phyloP scores from a whole-genome alignment of 2,329 filamentous ascomycete genomes.

The Aspergillus arachidicola region DNA sequence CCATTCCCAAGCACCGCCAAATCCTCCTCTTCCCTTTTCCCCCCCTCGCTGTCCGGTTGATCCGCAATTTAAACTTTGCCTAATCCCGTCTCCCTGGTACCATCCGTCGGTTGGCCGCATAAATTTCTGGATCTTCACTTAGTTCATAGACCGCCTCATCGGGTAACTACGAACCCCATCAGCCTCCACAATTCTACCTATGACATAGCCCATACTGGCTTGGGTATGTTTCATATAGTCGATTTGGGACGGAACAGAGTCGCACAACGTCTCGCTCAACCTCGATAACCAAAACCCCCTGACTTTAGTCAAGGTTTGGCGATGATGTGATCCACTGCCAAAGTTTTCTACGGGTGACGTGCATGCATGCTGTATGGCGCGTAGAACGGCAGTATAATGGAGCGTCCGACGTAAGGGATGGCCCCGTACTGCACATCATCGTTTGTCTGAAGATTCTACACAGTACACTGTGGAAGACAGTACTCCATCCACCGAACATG shows the following conservation, averaged over 20 bases:
- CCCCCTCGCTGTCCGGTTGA: slow-evolving; percentile 9
- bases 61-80: slow-evolving; percentile 18
- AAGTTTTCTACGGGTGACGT: slow-evolving; percentile 1
- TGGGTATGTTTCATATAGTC: background rate
- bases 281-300: background rate
- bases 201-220: background rate
- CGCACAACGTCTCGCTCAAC: background rate
- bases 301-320: background rate
- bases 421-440: slow-evolving; percentile 12
- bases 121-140: slow-evolving; percentile 3
- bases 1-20: slow-evolving; percentile 1
- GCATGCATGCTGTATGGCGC: slow-evolving; percentile 1
- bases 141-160: background rate
- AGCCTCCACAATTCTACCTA: background rate
- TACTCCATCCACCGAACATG: background rate
- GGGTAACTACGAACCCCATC: background rate
- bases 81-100: slow-evolving; percentile 23
- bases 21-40: background rate
- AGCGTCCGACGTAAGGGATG: slow-evolving; percentile 19
- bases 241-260: background rate
- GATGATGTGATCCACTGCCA: background rate
- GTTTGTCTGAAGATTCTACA: slow-evolving; percentile 3
- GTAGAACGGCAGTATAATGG: slow-evolving; percentile 7
- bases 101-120: slow-evolving; percentile 17
- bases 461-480: slow-evolving; percentile 2